Base-by-base conservation (phyloP, 129 eudicot genomes). In the Pittosporum tobira region DNA sequence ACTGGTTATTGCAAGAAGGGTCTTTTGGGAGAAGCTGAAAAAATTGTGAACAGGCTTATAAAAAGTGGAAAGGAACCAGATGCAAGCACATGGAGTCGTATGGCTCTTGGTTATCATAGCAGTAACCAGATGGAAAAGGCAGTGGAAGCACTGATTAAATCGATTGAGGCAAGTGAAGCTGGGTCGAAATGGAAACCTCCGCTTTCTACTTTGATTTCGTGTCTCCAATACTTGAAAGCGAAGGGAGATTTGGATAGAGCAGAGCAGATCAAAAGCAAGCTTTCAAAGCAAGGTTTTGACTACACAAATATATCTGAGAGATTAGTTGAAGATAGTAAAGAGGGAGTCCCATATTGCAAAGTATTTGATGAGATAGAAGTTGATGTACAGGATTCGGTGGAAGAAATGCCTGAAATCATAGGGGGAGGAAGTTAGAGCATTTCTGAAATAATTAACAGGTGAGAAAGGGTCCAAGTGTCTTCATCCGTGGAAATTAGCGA, bases 1-100 rank as follows among this genome's bases (percentile, higher is more conserved):
- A 70, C 64, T 45, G 64, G 62, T 50, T 84, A 79, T 61, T 63
- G 78, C 71, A 76, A 76, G 57, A 84, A 70, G 62, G 93, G 93
- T 13, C 63, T 52, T 5, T 13, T 84, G 22, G 79, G 51, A 36
- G 79, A 77, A 65, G 93, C 84, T 0, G 81, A 79, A 25, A 6
- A 54, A 12, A 4, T 74, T 22, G 45, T 77, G 13, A 43, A 61
- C 23, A 65, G 48, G 54, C 56, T 76, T 43, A 31, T 30, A 16
- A 79, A 63, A 26, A 61, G 45, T 21, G 93, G 83, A 44, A 52
- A 69, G 11, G 55, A 79, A 59, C 79, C 83, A 0, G 65, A 52
- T 52, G 68, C 69, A 43, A 68, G 81, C 46, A 83, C 76, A 0
- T 83, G 87, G 87, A 53, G 65, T 45, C 78, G 67, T 25, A 44